Conservation (phyloP, 2,329 filamentous ascomycete genomes). For the Trichoderma endophyticum region DNA sequence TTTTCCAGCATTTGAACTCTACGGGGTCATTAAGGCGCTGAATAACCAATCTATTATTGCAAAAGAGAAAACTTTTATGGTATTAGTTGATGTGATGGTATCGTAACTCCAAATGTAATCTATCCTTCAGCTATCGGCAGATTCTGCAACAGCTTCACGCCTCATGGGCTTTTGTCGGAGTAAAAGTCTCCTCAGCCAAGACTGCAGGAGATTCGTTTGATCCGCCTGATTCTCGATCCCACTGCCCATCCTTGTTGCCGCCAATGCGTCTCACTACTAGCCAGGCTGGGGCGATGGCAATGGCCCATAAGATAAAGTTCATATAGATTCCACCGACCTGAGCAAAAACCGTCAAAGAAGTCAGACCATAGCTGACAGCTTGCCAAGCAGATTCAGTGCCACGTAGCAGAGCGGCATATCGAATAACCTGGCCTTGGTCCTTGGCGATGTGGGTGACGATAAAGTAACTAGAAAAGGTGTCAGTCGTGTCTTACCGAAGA, state of each 20-base stretch:
- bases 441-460: conserved; percentile 63
- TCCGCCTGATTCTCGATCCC: conserved; percentile 5
- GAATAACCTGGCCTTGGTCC: conserved; percentile 61
- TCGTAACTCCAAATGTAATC: neutral
- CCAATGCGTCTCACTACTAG: conserved; percentile 53
- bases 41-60: neutral
- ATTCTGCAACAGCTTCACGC: neutral
- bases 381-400: conserved; percentile 72
- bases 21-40: neutral
- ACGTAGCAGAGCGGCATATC: conserved; percentile 64
- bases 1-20: neutral
- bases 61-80: neutral
- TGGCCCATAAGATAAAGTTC: conserved; percentile 66
- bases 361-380: conserved; percentile 67
- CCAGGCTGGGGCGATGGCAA: conserved; percentile 65
- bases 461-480: conserved; percentile 54
- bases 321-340: conserved; percentile 65
- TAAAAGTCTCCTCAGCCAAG: neutral
- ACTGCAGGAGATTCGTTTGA: neutral
- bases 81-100: neutral
- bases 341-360: conserved; percentile 59
- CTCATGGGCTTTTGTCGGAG: neutral
- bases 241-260: conserved; percentile 16
- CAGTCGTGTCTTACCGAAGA: neutral
- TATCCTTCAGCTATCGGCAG: neutral